phyloP scores from a whole-genome alignment of 176 grass and related monocot genomes.

The Zoysia pacifica region DNA sequence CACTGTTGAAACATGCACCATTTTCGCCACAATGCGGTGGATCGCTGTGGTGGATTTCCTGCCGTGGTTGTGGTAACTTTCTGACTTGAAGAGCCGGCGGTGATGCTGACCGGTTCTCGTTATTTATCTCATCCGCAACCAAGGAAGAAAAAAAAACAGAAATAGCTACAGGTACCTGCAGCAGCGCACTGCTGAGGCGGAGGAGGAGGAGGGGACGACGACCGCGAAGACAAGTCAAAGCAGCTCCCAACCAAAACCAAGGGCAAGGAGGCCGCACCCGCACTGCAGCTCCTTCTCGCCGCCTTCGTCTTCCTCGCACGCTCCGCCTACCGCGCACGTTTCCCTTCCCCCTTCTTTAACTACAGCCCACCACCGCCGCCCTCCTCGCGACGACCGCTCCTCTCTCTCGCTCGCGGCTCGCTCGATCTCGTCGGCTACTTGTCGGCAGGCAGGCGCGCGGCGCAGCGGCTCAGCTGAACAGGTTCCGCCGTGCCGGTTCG shows the following conservation, averaged over 20 bases:
- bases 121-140: not conserved
- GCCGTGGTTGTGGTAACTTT: too few relatives aligned
- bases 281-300: constrained; percentile 24
- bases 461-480: not conserved
- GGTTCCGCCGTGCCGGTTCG: not conserved
- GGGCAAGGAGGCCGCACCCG: not conserved
- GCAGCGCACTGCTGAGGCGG: not conserved
- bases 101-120: too few relatives aligned
- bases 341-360: not conserved
- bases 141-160: not conserved
- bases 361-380: not conserved
- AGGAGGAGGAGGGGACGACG: not conserved
- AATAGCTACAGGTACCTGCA: not conserved
- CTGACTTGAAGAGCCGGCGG: too few relatives aligned
- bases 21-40: too few relatives aligned
- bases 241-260: not conserved
- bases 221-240: constrained; percentile 26
- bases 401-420: not conserved
- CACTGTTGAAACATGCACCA: too few relatives aligned
- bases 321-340: constrained; percentile 15
- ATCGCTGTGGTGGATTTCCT: too few relatives aligned
- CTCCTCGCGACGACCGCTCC: not conserved
- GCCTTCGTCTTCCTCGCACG: constrained; percentile 17
- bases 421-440: not conserved
- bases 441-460: not conserved